These are phyloP conservation scores for Saksenaea oblongispora DNA, from an alignment of 371 early-diverging fungal genomes.

Conservation along the genomic window DNA sequence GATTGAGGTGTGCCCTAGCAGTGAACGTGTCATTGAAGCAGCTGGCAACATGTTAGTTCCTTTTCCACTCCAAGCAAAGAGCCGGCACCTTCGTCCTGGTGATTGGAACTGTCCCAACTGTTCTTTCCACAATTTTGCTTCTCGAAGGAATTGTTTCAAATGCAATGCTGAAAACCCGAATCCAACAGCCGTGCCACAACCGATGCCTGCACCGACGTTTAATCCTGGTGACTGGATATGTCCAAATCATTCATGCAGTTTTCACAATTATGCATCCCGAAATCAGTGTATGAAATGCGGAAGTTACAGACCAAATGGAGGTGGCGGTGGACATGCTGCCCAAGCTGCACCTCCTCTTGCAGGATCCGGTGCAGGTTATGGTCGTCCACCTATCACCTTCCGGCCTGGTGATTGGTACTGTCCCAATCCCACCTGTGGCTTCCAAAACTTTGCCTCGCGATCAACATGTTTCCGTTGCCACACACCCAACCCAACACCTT, in stretches of 20 bases:
- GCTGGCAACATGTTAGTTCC: conserved; percentile 54
- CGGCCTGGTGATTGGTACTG: conserved; percentile 78
- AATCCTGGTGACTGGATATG: conserved; percentile 56
- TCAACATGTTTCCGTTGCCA: conserved; percentile 61
- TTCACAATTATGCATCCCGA: conserved; percentile 60
- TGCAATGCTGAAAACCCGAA: conserved; percentile 61
- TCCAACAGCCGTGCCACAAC: conserved; percentile 25
- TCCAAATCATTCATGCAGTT: conserved; percentile 52
- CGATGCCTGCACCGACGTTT: conserved; percentile 29
- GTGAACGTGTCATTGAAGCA: conserved; percentile 57
- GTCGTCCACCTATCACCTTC: conserved; percentile 37
- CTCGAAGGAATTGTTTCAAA: conserved; percentile 67
- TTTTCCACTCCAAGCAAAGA: conserved; percentile 59
- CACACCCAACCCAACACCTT: conserved; percentile 48
- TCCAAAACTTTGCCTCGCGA: conserved; percentile 79
- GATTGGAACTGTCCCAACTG: conserved; percentile 82
- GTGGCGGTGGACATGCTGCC: not conserved
- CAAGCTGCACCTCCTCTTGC: not conserved
- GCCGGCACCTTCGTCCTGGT: conserved; percentile 56
- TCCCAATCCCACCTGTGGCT: conserved; percentile 64
- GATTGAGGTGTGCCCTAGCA: conserved; percentile 69
- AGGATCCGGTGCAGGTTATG: not conserved
- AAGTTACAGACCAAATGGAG: conserved; percentile 24
- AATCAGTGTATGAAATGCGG: conserved; percentile 46
- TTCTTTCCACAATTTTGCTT: conserved; percentile 76